Conservation (phyloP, 805 yeast genomes). For the Pichia thaimueangensis region DNA sequence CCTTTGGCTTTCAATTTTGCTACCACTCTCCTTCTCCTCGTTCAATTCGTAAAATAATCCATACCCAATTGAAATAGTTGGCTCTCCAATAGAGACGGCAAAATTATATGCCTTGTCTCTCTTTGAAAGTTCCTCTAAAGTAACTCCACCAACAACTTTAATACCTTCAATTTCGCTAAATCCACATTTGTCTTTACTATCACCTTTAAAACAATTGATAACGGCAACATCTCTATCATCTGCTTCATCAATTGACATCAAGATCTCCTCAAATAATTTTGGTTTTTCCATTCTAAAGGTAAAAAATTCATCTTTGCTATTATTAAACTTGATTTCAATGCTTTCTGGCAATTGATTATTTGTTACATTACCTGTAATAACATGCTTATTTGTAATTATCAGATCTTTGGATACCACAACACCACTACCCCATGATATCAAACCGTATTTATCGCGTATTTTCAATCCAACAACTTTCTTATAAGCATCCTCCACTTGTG, state of each 20-base stretch:
- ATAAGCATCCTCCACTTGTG: background rate
- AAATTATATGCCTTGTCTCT: background rate
- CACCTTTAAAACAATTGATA: too few species aligned
- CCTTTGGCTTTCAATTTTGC: background rate
- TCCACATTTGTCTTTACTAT: background rate
- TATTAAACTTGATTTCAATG: constrained; percentile 9
- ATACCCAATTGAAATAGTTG: constrained; percentile 32
- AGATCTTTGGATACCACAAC: constrained; percentile 28
- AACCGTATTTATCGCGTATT: constrained; percentile 9
- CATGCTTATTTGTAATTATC: constrained; percentile 39
- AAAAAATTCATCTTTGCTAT: background rate
- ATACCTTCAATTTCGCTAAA: background rate
- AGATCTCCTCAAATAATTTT: constrained; percentile 14
- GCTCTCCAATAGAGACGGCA: constrained; percentile 5
- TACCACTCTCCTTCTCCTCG: background rate
- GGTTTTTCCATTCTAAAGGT: constrained; percentile 8
- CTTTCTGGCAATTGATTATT: constrained; percentile 14
- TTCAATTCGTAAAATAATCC: constrained; percentile 30
- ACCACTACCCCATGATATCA: constrained; percentile 39
- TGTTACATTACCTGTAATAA: constrained; percentile 16
- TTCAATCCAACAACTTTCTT: constrained; percentile 14
- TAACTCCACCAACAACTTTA: background rate
- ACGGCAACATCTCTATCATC: constrained; percentile 1
- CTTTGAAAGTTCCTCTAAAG: background rate
- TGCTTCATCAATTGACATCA: constrained; percentile 9